phyloP scores from a whole-genome alignment of 1,284 basidiomycete species.

The Neolentinus lepideus region DNA sequence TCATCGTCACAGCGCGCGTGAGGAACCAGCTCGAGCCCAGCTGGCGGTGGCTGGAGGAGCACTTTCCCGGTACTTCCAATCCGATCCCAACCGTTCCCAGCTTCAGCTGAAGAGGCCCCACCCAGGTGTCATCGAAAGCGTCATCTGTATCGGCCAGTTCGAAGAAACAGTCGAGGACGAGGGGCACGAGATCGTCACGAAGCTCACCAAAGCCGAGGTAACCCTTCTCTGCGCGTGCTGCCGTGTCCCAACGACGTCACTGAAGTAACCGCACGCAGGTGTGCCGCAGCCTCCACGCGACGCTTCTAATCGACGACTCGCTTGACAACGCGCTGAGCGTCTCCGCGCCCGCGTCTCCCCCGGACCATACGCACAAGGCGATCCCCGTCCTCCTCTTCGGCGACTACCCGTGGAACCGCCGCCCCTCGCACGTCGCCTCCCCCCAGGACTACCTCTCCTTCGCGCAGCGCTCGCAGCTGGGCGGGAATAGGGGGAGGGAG shows the following conservation, averaged over 20 bases:
- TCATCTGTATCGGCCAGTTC: conserved; percentile 76
- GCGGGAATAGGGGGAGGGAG: conserved; percentile 25
- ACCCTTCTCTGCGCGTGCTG: conserved; percentile 8
- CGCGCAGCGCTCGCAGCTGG: conserved; percentile 38
- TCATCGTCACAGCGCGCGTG: conserved; percentile 72
- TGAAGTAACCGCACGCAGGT: conserved; percentile 31
- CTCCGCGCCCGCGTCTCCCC: conserved; percentile 10
- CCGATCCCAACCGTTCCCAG: no score
- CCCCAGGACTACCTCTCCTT: conserved; percentile 23
- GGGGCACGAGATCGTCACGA: conserved; percentile 45
- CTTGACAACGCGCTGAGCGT: conserved; percentile 64
- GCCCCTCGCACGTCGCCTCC: conserved; percentile 2
- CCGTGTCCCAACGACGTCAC: neutral
- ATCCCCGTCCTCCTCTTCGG: conserved; percentile 69
- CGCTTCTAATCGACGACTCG: conserved; percentile 73
- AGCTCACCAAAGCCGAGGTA: conserved; percentile 66
- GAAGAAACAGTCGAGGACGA: conserved; percentile 37
- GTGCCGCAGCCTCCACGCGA: conserved; percentile 54
- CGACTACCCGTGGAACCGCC: conserved; percentile 65
- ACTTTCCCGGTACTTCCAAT: conserved; percentile 54
- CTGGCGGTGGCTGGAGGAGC: conserved; percentile 58
- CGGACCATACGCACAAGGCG: conserved; percentile 15
- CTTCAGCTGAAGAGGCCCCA: neutral
- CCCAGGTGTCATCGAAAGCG: conserved; percentile 55
- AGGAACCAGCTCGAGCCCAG: conserved; percentile 51